Conservation (phyloP, 352 stramenopile species). For the Phytophthora multivora region DNA sequence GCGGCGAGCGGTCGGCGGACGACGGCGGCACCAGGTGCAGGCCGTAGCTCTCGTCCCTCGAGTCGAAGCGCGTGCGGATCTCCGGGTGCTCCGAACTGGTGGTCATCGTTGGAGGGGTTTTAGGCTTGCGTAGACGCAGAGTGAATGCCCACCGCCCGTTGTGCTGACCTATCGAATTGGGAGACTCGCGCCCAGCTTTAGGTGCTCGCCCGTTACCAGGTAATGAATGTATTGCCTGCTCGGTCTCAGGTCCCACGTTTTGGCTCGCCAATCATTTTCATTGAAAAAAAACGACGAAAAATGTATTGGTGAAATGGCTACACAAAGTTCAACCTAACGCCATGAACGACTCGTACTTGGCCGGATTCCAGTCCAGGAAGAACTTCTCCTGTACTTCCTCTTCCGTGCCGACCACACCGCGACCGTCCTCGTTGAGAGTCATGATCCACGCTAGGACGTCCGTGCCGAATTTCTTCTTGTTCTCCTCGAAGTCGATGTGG, state of each 20-base stretch:
- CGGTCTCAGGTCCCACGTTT: constrained; percentile 19
- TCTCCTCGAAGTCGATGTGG: constrained; percentile 18
- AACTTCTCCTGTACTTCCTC: constrained; percentile 20
- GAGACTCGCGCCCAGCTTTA: constrained; percentile 17
- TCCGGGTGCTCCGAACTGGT: constrained; percentile 6
- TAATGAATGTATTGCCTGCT: background rate
- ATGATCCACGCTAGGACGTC: constrained; percentile 21
- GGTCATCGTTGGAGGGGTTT: constrained; percentile 13
- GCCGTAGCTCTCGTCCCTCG: constrained; percentile 48
- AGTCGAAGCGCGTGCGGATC: constrained; percentile 75
- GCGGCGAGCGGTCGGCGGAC: constrained; percentile 71
- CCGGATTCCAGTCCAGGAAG: constrained; percentile 32
- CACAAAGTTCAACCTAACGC: too few relatives aligned
- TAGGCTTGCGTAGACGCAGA: background rate
- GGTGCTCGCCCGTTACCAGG: constrained; percentile 2
- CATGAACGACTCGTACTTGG: constrained; percentile 26
- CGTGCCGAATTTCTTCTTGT: constrained; percentile 26
- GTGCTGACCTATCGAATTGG: constrained; percentile 3
- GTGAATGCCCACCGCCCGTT: background rate
- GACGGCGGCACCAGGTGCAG: constrained; percentile 76
- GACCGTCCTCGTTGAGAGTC: constrained; percentile 23
- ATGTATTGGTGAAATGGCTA: too few relatives aligned
- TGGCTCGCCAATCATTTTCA: background rate
- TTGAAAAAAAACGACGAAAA: too few relatives aligned
- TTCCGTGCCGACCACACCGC: constrained; percentile 13